phyloP scores from a whole-genome alignment of 306 rosid genomes.

The Coriaria nepalensis region DNA sequence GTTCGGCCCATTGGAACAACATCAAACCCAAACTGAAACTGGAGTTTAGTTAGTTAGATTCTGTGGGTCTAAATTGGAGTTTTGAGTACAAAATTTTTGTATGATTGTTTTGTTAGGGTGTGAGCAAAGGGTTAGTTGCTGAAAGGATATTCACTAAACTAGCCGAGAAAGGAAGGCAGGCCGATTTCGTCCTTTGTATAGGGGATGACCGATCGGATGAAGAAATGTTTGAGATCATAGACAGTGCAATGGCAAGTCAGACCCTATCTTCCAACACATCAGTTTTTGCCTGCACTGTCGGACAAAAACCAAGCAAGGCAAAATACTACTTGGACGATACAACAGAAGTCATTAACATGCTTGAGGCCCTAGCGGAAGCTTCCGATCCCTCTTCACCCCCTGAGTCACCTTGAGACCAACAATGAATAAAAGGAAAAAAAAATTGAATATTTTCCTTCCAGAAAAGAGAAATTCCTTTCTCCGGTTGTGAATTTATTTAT shows the following conservation, averaged over 20 bases:
- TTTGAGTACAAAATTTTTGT: background rate
- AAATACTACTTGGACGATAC: slow-evolving; percentile 62
- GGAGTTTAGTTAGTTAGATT: too few species aligned
- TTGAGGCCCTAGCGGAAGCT: slow-evolving; percentile 43
- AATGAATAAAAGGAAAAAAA: background rate
- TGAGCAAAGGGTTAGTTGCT: slow-evolving; percentile 55
- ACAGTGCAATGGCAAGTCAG: slow-evolving; percentile 22
- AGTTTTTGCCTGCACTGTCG: slow-evolving; percentile 58
- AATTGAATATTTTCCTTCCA: slow-evolving; percentile 10
- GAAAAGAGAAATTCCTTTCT: background rate
- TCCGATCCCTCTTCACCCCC: slow-evolving; percentile 26
- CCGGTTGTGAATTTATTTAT: background rate
- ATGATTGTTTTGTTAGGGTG: slow-evolving; percentile 30
- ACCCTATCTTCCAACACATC: slow-evolving; percentile 23
- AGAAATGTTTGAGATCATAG: slow-evolving; percentile 60
- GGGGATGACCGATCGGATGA: slow-evolving; percentile 69
- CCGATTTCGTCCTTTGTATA: slow-evolving; percentile 48
- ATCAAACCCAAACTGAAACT: too few species aligned
- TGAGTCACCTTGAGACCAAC: slow-evolving; percentile 12
- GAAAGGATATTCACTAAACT: slow-evolving; percentile 40
- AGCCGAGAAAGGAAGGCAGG: slow-evolving; percentile 30
- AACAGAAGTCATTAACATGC: slow-evolving; percentile 38
- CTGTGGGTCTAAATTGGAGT: too few species aligned
- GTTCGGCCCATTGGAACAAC: too few species aligned
- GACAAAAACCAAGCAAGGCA: slow-evolving; percentile 69